Base-by-base conservation (phyloP, 202 grass and related monocot genomes). In the Musa balbisiana region DNA sequence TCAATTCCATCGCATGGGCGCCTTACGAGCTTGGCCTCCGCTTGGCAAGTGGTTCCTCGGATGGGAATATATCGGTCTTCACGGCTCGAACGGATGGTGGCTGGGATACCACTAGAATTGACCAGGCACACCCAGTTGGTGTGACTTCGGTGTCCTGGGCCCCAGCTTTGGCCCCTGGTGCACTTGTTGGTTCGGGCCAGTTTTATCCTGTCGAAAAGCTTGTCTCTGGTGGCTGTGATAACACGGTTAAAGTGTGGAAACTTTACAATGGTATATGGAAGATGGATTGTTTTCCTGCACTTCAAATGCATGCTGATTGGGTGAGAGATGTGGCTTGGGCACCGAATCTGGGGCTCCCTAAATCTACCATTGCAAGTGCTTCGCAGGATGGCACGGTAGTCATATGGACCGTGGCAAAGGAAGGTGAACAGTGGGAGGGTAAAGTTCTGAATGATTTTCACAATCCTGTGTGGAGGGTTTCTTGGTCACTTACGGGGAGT, bases 1-100 rank as follows among this genome's bases (percentile, higher is more conserved):
- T 92, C 25, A 92, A 92, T 52, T 88, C 89, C 58, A 77, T 88
- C 58, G 81, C 81, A 69, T 92, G 85, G 85, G 86, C 89, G 3
- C 83, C 89, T 0, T 85, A 88, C 9, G 89, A 92, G 64, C 75
- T 88, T 8, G 89, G 89, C 23, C 86, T 86, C 63, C 84, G 69
- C 51, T 81, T 92, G 53, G 89, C 89, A 2, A 85, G 86, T 84
- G 86, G 75, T 0, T 92, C 86, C 64, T 88, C 89, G 53, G 89
- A 88, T 51, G 89, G 89, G 43, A 86, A 70, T 64, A 88, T 93
- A 73, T 92, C 87, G 27, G 27, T 88, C 55, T 82, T 85, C 65
- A 88, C 74, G 8, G 82, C 73, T 22, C 83, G n/a, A 73, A 55
- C 81, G 23, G 85, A 92, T 65, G 78, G 81, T 69, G 71, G 83